Conservation (phyloP, 352 stramenopile species). For the Globisporangium yorkense region DNA sequence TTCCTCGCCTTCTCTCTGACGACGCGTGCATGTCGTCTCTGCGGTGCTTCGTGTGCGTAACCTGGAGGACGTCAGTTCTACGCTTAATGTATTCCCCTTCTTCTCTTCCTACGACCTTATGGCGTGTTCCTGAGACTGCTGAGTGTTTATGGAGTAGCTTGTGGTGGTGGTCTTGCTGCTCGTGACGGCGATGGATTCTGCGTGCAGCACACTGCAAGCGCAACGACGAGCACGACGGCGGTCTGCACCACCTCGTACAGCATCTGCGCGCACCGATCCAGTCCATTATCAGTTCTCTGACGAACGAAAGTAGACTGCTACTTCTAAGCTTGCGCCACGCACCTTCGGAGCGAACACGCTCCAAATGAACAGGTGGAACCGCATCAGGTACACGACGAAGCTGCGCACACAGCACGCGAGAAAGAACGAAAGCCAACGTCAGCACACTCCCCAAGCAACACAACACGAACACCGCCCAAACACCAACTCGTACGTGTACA, state of each 20-base stretch:
- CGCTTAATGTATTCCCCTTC: background rate
- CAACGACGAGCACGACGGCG: conserved; percentile 24
- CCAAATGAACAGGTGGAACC: conserved; percentile 90
- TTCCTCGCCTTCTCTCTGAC: too few relatives aligned
- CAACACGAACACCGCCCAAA: background rate
- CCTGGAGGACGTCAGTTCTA: background rate
- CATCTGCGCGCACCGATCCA: conserved; percentile 31
- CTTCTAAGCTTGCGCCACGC: background rate
- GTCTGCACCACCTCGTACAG: conserved; percentile 69
- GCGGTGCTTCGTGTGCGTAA: too few relatives aligned
- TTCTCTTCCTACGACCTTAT: too few relatives aligned
- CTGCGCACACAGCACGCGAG: conserved; percentile 22
- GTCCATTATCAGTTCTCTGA: background rate
- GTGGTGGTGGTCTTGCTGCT: background rate
- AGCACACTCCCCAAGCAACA: background rate
- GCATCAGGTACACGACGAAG: conserved; percentile 82
- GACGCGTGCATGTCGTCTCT: too few relatives aligned
- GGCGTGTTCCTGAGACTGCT: background rate
- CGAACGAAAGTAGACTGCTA: too few relatives aligned
- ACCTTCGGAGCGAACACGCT: conserved; percentile 89
- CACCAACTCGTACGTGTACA: conserved; percentile 48
- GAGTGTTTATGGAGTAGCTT: background rate
- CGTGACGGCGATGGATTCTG: background rate
- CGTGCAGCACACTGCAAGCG: conserved; percentile 9
- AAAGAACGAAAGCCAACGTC: background rate